Percentiles rank a stretch among this genome's conserved stretches.
Conservation (phyloP, 257 asterid species). For the Nicotiana obtusifolia region DNA sequence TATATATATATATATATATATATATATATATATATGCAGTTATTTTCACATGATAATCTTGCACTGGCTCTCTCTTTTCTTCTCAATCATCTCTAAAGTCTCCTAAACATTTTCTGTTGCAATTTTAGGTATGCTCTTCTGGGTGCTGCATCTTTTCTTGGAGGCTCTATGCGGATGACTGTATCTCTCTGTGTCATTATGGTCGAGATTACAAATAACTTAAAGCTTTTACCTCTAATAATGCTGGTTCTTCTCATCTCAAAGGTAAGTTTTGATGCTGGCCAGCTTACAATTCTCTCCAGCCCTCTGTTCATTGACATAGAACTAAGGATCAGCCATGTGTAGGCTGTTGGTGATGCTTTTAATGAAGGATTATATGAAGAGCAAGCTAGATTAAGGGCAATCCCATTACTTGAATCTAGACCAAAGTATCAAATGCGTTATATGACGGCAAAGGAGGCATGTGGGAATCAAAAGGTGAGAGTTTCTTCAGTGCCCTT, state of each 20-base stretch:
- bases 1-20: too few species aligned
- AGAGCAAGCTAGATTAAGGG: conserved; percentile 88
- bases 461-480: conserved; percentile 84
- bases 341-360: conserved; percentile 98
- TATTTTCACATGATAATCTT: not conserved
- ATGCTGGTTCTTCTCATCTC: conserved; percentile 99
- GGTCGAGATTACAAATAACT: conserved; percentile 94
- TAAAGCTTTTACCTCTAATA: conserved; percentile 88
- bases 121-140: conserved; percentile 80
- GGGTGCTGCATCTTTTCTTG: conserved; percentile 98
- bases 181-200: conserved; percentile 96
- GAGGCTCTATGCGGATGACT: conserved; percentile 99
- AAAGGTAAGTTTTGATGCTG: conserved; percentile 42
- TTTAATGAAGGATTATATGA: conserved; percentile 96
- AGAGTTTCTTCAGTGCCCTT: conserved; percentile 14
- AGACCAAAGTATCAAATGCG: conserved; percentile 98
- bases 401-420: conserved; percentile 91
- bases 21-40: too few species aligned
- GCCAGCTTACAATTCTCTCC: not conserved
- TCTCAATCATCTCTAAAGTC: not conserved
- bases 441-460: conserved; percentile 85
- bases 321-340: conserved; percentile 3
- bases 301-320: not conserved
- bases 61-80: not conserved
- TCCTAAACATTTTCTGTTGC: conserved; percentile 9